These are phyloP conservation scores for Eutypa lata DNA, from an alignment of 2,329 filamentous ascomycete genomes.

Conservation along the genomic window DNA sequence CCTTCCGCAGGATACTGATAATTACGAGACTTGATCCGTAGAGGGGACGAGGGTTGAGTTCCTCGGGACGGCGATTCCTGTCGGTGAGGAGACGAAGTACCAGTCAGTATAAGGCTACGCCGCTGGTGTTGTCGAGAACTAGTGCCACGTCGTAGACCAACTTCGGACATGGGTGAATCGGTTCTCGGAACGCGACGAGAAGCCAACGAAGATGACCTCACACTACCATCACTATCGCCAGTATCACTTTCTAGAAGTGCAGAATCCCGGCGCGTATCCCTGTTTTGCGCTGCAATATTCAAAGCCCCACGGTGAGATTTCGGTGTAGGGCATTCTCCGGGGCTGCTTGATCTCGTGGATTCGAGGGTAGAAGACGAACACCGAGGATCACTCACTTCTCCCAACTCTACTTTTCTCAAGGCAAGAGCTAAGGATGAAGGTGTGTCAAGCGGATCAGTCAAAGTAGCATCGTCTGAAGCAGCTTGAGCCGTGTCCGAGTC, in stretches of 20 bases:
- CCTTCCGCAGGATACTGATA: constrained; percentile 59
- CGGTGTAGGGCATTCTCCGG: constrained; percentile 85
- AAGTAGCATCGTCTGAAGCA: constrained; percentile 52
- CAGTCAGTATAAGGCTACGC: constrained; percentile 78
- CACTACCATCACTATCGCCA: constrained; percentile 83
- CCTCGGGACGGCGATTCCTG: constrained; percentile 84
- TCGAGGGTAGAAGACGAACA: constrained; percentile 60
- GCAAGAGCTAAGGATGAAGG: constrained; percentile 56
- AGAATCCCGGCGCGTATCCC: constrained; percentile 70
- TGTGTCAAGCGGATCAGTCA: constrained; percentile 56
- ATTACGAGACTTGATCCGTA: constrained; percentile 80
- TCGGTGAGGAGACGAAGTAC: constrained; percentile 73
- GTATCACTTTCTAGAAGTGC: constrained; percentile 80
- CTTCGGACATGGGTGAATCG: constrained; percentile 88
- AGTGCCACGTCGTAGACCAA: constrained; percentile 70
- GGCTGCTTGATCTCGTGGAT: constrained; percentile 85
- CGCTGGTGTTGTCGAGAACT: constrained; percentile 82
- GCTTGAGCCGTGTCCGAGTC: constrained; percentile 34
- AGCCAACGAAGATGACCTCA: constrained; percentile 73
- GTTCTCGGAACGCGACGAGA: constrained; percentile 67
- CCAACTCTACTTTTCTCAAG: constrained; percentile 42
- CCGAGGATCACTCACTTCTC: constrained; percentile 36
- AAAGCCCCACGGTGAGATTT: constrained; percentile 69
- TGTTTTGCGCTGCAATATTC: constrained; percentile 55
- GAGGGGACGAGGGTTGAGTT: constrained; percentile 74